Percentiles rank a stretch among this genome's conserved stretches.
Conservation (phyloP, 2,329 filamentous ascomycete genomes). For the Beauveria sp. region DNA sequence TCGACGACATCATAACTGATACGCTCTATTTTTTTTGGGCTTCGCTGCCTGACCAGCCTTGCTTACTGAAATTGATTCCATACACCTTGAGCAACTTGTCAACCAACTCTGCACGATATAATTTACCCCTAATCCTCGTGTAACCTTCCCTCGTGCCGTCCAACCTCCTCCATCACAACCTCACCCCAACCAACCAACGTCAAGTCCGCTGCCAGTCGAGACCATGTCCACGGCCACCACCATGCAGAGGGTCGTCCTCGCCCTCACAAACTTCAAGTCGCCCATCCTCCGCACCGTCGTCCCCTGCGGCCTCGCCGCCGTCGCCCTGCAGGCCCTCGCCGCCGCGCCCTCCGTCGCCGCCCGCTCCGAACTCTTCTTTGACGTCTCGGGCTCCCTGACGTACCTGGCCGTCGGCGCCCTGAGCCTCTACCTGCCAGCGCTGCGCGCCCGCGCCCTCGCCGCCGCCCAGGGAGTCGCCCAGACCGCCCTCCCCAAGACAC, state of each 20-base stretch:
- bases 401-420: slow-evolving; percentile 58
- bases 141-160: too few relatives aligned
- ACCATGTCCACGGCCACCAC: background rate
- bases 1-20: slow-evolving; percentile 7
- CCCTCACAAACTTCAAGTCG: slow-evolving; percentile 51
- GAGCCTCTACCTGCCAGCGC: slow-evolving; percentile 52
- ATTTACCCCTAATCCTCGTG: too few relatives aligned
- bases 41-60: background rate
- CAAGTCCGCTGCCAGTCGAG: background rate
- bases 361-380: slow-evolving; percentile 60
- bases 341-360: slow-evolving; percentile 54
- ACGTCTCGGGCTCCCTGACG: slow-evolving; percentile 60
- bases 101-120: too few relatives aligned
- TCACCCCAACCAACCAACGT: background rate
- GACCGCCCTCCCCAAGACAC: slow-evolving; percentile 29
- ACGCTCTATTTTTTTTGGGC: background rate
- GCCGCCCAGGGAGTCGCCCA: slow-evolving; percentile 24
- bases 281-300: slow-evolving; percentile 56
- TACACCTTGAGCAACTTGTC: too few relatives aligned
- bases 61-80: background rate
- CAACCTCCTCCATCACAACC: too few relatives aligned
- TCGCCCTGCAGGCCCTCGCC: slow-evolving; percentile 54
- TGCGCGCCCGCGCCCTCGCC: slow-evolving; percentile 46
- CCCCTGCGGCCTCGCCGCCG: slow-evolving; percentile 54
- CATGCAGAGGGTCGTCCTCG: slow-evolving; percentile 35